Evolutionary conservation across 345 rosid species (phyloP).

Genomic region (Barbarea vulgaris): DNA sequence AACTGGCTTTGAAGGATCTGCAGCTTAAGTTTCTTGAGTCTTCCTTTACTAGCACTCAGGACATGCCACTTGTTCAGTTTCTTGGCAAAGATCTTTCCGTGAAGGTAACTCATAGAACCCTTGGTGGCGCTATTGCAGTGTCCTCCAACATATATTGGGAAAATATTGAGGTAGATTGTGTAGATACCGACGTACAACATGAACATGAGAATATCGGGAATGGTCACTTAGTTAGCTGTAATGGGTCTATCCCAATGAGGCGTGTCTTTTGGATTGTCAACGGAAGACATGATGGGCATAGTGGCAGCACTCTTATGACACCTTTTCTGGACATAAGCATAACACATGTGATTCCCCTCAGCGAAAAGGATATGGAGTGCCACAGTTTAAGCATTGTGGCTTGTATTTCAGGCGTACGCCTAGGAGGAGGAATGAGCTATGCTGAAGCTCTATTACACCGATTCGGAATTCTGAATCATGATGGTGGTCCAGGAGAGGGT

Average conservation of each 20-base stretch:
- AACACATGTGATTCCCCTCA: slow-evolving; percentile 84
- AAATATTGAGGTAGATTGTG: slow-evolving; percentile 78
- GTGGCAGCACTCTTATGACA: slow-evolving; percentile 40
- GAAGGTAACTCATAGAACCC: slow-evolving; percentile 92
- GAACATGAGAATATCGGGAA: slow-evolving; percentile 50
- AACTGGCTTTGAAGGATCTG: slow-evolving; percentile 67
- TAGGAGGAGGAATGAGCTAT: slow-evolving; percentile 98
- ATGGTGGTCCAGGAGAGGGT: slow-evolving; percentile 95
- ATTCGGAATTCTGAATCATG: slow-evolving; percentile 86
- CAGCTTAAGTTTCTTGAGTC: slow-evolving; percentile 88
- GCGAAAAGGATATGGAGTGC: slow-evolving; percentile 81
- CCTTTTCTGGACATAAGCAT: slow-evolving; percentile 81
- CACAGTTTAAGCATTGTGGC: slow-evolving; percentile 81
- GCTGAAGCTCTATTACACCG: slow-evolving; percentile 85
- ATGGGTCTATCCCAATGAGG: slow-evolving; percentile 60
- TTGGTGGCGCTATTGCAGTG: slow-evolving; percentile 95
- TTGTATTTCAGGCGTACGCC: slow-evolving; percentile 80
- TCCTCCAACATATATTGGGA: slow-evolving; percentile 81
- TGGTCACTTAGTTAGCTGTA: slow-evolving; percentile 45
- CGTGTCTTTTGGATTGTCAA: slow-evolving; percentile 92
- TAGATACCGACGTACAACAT: slow-evolving; percentile 64
- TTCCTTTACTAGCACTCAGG: slow-evolving; percentile 57
- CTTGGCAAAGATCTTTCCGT: slow-evolving; percentile 69
- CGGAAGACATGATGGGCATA: slow-evolving; percentile 45
- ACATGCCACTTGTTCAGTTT: slow-evolving; percentile 85